Evolutionary conservation across 78 protist genomes (phyloP), one percentile per base, ranked within the genome.

Genomic region (Parvularia atlantis): DNA sequence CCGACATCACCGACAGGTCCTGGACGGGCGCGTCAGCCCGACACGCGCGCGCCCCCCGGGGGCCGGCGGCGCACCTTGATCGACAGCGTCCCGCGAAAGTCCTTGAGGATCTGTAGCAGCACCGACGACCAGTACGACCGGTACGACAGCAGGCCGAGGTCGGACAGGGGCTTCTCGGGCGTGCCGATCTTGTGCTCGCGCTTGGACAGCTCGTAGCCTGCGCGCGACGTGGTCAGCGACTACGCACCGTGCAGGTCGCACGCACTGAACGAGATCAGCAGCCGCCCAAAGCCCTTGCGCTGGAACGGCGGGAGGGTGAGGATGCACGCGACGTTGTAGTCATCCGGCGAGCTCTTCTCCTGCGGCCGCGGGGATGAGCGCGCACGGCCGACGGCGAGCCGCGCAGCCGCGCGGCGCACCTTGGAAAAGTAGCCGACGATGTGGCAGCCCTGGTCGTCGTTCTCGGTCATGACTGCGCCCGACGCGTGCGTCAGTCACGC

Each of bases 121-220:
- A 67, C 86, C 2, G 56, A 64, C 17, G 84, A 39, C 96, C 96
- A 91, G 81, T 91, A 91, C 2, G 78, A 62, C n/a, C 86, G 74
- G 76, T 88, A 95, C 28, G 84, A 36, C 9, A 95, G 69, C 17
- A 75, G 57, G 26, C 99, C 99, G 1, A 97, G 80, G 56, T 97
- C 99, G 0, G 97, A 91, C 22, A 97, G 83, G 0, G 99, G 99
- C 37, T 84, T 82, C 75, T 97, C 99, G 1, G 99, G 99, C 28
- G 96, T 75, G 52, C 99, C 99, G 9, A 91, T 46, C 58, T 86
- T 84, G 26, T 37, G 36, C 61, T 95, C 98, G 22, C 71, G 68
- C 69, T 81, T 75, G 0, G 96, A 81, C 0, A 97, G 78, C 63
- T 86, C 93, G 61, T 97, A 97, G 20, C 89, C 89, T 83, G 44